Evolutionary conservation across 305 asterid genomes (phyloP).

Genomic region (Fraxinus sp.): DNA sequence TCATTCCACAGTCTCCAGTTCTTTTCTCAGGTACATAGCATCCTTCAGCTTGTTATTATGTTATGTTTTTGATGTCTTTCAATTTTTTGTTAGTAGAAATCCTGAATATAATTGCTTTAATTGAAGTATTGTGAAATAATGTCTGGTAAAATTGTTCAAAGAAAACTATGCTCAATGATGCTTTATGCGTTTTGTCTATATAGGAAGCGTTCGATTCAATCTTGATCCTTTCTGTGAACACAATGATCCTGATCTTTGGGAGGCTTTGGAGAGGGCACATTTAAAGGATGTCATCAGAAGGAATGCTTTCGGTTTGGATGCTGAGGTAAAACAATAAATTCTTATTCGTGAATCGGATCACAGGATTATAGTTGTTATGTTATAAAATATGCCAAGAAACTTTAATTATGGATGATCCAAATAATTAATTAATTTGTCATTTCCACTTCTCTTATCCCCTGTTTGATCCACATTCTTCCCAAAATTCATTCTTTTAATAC

Average conservation of each 20-base stretch:
- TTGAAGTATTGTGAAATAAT: neutral
- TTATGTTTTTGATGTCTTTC: neutral
- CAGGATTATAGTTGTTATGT: neutral
- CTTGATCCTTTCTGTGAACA: constrained; percentile 88
- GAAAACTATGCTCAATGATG: neutral
- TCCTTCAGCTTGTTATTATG: constrained; percentile 15
- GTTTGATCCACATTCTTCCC: neutral
- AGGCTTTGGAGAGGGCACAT: constrained; percentile 80
- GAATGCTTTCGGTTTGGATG: constrained; percentile 63
- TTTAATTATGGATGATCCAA: neutral
- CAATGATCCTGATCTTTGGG: constrained; percentile 78
- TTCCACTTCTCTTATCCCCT: neutral
- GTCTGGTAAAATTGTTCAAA: neutral
- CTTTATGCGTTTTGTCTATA: neutral
- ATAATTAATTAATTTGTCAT: neutral
- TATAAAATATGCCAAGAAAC: neutral
- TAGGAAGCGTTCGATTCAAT: constrained; percentile 77
- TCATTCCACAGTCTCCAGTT: constrained; percentile 95
- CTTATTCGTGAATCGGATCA: neutral
- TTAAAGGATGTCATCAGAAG: constrained; percentile 67
- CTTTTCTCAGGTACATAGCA: constrained; percentile 72
- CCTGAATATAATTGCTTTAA: neutral
- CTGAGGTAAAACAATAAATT: constrained; percentile 54
- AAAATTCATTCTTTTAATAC: no score
- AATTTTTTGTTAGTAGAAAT: neutral